These are phyloP conservation scores for Arthrinium puccinioides DNA, from an alignment of 2,329 filamentous ascomycete genomes.

Conservation along the genomic window DNA sequence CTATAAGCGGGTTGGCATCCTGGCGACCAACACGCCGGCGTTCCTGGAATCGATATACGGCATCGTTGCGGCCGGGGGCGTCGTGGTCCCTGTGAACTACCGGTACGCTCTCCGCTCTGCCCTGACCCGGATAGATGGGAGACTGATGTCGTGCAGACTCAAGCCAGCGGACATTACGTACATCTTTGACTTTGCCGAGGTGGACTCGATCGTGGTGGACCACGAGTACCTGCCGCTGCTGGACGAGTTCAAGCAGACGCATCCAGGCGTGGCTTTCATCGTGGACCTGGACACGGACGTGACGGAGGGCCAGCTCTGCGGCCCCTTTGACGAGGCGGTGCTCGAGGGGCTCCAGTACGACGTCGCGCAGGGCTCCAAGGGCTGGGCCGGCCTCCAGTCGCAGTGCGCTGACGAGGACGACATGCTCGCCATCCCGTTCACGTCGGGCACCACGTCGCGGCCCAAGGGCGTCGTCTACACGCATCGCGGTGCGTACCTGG, in stretches of 20 bases:
- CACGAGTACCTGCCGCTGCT: slow-evolving; percentile 69
- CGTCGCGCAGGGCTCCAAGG: slow-evolving; percentile 51
- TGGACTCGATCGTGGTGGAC: slow-evolving; percentile 82
- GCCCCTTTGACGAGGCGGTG: slow-evolving; percentile 78
- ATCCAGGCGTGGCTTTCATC: slow-evolving; percentile 62
- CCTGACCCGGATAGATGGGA: too few species aligned
- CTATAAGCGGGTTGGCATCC: slow-evolving; percentile 71
- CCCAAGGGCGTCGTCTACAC: slow-evolving; percentile 94
- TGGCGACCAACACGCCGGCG: slow-evolving; percentile 88
- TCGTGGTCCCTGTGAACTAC: slow-evolving; percentile 62
- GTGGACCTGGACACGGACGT: slow-evolving; percentile 81
- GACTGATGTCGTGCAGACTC: slow-evolving; percentile 13
- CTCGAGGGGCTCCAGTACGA: slow-evolving; percentile 74
- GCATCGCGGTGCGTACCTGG: slow-evolving; percentile 81
- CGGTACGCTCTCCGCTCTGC: slow-evolving; percentile 23
- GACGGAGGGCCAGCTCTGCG: slow-evolving; percentile 63
- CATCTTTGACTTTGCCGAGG: slow-evolving; percentile 82
- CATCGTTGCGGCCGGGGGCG: slow-evolving; percentile 71
- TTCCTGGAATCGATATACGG: slow-evolving; percentile 90
- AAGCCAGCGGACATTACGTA: slow-evolving; percentile 74
- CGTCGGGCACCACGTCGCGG: slow-evolving; percentile 81
- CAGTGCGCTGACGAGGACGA: slow-evolving; percentile 67
- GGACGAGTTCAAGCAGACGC: slow-evolving; percentile 52
- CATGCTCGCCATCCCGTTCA: slow-evolving; percentile 84
- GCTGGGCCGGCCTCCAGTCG: slow-evolving; percentile 70